Evolutionary conservation across 2,329 filamentous ascomycete genomes (phyloP).

Genomic region (Fusarium torulosum): DNA sequence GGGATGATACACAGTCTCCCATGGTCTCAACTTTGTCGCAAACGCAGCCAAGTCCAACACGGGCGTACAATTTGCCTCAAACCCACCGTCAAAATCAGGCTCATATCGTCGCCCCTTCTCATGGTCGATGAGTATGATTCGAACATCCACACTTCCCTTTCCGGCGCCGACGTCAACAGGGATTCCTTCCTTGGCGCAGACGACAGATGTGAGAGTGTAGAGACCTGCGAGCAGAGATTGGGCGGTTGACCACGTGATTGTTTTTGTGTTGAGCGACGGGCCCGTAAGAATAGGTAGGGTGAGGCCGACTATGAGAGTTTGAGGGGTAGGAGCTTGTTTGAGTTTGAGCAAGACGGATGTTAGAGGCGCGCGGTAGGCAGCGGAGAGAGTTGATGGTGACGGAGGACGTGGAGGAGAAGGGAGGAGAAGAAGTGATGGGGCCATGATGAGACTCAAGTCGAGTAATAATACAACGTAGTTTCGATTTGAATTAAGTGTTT

Average conservation of each 20-base stretch:
- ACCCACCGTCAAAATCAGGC: conserved; percentile 52
- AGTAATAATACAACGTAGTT: not conserved
- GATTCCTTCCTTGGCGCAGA: conserved; percentile 73
- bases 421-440: conserved; percentile 67
- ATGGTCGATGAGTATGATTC: conserved; percentile 80
- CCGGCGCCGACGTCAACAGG: conserved; percentile 68
- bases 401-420: conserved; percentile 71
- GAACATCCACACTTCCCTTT: conserved; percentile 78
- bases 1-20: conserved; percentile 74
- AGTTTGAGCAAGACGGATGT: conserved; percentile 65
- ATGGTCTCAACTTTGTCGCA: conserved; percentile 67
- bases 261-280: conserved; percentile 56
- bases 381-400: conserved; percentile 63
- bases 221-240: conserved; percentile 81
- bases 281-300: conserved; percentile 71
- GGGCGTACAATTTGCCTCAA: conserved; percentile 60
- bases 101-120: conserved; percentile 52
- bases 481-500: not conserved
- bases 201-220: conserved; percentile 80
- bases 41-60: conserved; percentile 66
- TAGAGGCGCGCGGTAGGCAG: conserved; percentile 71
- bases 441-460: not conserved
- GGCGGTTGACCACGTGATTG: conserved; percentile 72
- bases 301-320: conserved; percentile 67
- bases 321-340: conserved; percentile 48